Evolutionary conservation across 768 basidiomycete genomes (phyloP).

Genomic region (Mycena sanguinolenta): DNA sequence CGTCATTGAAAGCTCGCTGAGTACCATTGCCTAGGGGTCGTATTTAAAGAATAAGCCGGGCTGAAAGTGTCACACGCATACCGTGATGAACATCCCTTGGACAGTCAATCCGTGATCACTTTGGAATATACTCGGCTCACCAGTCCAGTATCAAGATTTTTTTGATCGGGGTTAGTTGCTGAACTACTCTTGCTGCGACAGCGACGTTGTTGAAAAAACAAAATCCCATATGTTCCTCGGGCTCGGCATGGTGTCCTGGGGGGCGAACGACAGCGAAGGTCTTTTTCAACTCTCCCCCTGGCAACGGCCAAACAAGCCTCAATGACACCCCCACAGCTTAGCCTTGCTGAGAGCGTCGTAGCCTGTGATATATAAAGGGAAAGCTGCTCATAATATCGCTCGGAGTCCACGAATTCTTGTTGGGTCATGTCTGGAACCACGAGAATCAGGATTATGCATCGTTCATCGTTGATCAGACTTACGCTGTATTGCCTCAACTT

Average conservation of each 20-base stretch:
- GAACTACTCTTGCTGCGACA: constrained; percentile 88
- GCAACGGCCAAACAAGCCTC: constrained; percentile 92
- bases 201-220: constrained; percentile 99
- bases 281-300: constrained; percentile 81
- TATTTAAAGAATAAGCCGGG: background rate
- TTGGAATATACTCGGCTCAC: constrained; percentile 59
- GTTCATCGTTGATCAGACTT: constrained; percentile 47
- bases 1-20: constrained; percentile 95
- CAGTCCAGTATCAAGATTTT: constrained; percentile 95
- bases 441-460: constrained; percentile 8
- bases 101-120: constrained; percentile 17
- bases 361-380: constrained; percentile 93
- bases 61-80: constrained; percentile 44
- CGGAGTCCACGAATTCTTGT: constrained; percentile 81
- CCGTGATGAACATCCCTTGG: constrained; percentile 96
- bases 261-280: constrained; percentile 96
- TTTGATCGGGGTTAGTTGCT: constrained; percentile 76
- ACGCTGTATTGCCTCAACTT: constrained; percentile 88
- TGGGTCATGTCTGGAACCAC: constrained; percentile 72
- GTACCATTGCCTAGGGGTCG: constrained; percentile 89
- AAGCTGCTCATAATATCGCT: constrained; percentile 88
- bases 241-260: constrained; percentile 98
- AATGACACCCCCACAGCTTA: constrained; percentile 96
- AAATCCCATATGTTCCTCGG: constrained; percentile 98
- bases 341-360: constrained; percentile 85